Evolutionary conservation across 2,329 filamentous ascomycete genomes (phyloP).

Genomic region (Diaporthe batatas): DNA sequence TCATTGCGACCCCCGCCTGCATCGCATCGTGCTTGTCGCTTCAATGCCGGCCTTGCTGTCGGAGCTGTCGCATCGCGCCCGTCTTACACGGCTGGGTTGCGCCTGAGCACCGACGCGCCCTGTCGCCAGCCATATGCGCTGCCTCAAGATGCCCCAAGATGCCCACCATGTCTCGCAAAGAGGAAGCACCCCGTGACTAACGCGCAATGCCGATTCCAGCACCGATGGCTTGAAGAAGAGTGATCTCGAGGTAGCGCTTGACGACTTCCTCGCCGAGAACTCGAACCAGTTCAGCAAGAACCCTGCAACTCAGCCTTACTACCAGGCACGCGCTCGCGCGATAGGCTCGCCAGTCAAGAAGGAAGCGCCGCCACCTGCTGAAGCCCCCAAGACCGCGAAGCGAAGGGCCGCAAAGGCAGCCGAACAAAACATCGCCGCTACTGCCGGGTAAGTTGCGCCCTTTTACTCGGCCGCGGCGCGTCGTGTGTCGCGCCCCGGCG

Average conservation of each 20-base stretch:
- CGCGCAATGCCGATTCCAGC: conserved; percentile 58
- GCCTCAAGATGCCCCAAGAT: neutral
- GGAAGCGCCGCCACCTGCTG: conserved; percentile 58
- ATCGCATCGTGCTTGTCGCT: neutral
- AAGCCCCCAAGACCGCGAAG: conserved; percentile 60
- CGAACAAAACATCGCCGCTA: conserved; percentile 56
- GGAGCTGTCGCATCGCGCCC: conserved; percentile 26
- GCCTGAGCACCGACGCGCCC: neutral
- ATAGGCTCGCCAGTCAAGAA: conserved; percentile 73
- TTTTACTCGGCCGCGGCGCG: conserved; percentile 8
- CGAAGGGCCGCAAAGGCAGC: conserved; percentile 60
- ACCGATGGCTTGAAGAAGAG: conserved; percentile 80
- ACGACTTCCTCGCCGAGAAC: conserved; percentile 80
- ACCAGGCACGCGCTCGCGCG: conserved; percentile 73
- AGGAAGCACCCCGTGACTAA: conserved; percentile 14
- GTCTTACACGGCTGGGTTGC: neutral
- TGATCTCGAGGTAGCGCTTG: conserved; percentile 82
- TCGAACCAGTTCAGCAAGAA: conserved; percentile 73
- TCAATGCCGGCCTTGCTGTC: neutral
- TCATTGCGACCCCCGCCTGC: conserved; percentile 3
- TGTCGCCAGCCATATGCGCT: neutral
- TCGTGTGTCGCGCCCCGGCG: conserved; percentile 13
- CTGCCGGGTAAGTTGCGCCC: conserved; percentile 57
- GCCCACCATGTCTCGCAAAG: neutral
- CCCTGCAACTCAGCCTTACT: conserved; percentile 79